Percentiles rank a stretch among this genome's conserved stretches.
Conservation (phyloP, 345 rosid species). For the Eucalyptus cloeziana region DNA sequence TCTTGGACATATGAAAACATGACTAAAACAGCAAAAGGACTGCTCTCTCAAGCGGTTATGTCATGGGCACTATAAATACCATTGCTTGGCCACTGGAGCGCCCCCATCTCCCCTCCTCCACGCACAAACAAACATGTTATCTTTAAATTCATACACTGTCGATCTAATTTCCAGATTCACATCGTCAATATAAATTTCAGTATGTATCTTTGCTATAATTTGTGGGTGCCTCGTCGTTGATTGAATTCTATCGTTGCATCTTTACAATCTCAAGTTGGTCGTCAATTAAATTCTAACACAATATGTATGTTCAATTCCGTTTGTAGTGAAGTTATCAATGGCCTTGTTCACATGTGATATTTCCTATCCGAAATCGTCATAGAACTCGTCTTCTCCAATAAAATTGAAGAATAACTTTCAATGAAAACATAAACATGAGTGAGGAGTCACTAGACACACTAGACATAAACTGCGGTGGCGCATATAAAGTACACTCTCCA, state of each 20-base stretch:
- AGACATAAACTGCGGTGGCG: background rate
- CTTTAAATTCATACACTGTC: too few relatives aligned
- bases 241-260: background rate
- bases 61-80: too few relatives aligned
- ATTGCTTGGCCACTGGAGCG: too few relatives aligned
- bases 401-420: background rate
- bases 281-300: background rate
- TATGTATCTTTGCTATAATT: too few relatives aligned
- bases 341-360: background rate
- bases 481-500: background rate
- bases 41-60: rapidly evolving
- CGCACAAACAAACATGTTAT: too few relatives aligned
- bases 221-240: too few relatives aligned
- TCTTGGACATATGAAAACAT: background rate
- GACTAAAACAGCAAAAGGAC: background rate
- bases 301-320: rapidly evolving
- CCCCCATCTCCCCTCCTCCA: too few relatives aligned
- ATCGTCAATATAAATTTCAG: rapidly evolving
- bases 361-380: too few relatives aligned
- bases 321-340: background rate
- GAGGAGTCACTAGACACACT: rapidly evolving
- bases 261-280: background rate
- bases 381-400: background rate
- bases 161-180: too few relatives aligned
- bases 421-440: background rate